These are phyloP conservation scores for Cucumis cinereus DNA, from an alignment of 306 rosid species.

Conservation along the genomic window DNA sequence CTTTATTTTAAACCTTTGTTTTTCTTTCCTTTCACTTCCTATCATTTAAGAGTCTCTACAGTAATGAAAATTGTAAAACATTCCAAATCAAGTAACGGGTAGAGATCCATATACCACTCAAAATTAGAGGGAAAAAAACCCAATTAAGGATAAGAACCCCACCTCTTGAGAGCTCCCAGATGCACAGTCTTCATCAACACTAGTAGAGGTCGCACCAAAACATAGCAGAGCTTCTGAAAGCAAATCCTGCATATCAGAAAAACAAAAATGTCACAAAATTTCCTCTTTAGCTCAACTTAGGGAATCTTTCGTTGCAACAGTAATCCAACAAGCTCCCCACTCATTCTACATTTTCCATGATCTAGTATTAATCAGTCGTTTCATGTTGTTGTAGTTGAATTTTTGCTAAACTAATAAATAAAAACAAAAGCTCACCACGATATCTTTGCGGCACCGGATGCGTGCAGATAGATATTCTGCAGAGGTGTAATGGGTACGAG, in stretches of 20 bases:
- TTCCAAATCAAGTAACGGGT: neutral
- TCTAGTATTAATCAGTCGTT: neutral
- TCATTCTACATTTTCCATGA: neutral
- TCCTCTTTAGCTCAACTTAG: neutral
- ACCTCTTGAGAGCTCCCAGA: slow-evolving; percentile 41
- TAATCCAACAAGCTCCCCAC: neutral
- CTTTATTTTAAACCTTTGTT: neutral
- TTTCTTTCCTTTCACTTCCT: neutral
- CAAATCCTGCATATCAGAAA: slow-evolving; percentile 43
- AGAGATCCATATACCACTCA: neutral
- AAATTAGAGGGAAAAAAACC: neutral
- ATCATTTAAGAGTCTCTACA: neutral
- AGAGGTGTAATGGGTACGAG: slow-evolving; percentile 15
- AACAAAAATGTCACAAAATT: neutral
- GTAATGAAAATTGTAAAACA: neutral
- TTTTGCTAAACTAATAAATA: neutral
- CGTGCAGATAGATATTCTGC: slow-evolving; percentile 42
- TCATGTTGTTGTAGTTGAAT: neutral
- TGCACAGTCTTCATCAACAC: slow-evolving; percentile 35
- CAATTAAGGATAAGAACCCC: neutral
- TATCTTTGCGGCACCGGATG: slow-evolving; percentile 49
- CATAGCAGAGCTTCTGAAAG: slow-evolving; percentile 76
- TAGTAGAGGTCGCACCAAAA: slow-evolving; percentile 79
- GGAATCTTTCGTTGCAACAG: neutral
- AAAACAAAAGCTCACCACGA: slow-evolving; percentile 32